These are phyloP conservation scores for Chlorella sp. DNA, from an alignment of 139 green algal genomes.

Conservation along the genomic window DNA sequence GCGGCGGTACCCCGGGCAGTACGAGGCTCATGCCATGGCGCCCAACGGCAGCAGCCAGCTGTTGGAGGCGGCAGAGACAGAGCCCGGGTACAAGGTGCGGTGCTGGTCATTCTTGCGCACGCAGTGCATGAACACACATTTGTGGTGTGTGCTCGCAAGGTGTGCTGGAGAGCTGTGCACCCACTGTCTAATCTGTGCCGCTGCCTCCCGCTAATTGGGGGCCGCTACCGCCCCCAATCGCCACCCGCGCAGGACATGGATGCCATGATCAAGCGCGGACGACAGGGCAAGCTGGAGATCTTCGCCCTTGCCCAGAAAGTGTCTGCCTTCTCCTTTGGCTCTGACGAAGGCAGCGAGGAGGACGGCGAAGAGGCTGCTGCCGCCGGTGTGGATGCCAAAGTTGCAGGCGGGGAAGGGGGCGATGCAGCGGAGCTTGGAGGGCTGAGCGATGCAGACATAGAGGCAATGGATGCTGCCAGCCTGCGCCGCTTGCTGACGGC, in stretches of 20 bases:
- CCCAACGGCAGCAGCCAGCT: constrained; percentile 60
- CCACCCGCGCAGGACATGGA: constrained; percentile 61
- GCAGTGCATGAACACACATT: not conserved
- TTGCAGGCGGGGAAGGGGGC: not conserved
- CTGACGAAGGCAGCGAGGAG: constrained; percentile 4
- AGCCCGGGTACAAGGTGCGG: constrained; percentile 51
- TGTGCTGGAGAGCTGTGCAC: too few relatives aligned
- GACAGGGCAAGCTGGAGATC: constrained; percentile 55
- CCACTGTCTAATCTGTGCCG: too few relatives aligned
- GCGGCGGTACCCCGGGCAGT: constrained; percentile 38
- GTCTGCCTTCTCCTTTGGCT: not conserved
- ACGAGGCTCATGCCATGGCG: constrained; percentile 43
- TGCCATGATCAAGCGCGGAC: constrained; percentile 44
- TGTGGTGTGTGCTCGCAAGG: not conserved
- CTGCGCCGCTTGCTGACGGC: constrained; percentile 41
- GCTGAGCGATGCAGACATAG: constrained; percentile 40
- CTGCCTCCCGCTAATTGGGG: too few relatives aligned
- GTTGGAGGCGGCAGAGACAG: constrained; percentile 21
- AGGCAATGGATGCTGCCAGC: constrained; percentile 49
- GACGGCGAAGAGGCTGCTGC: not conserved
- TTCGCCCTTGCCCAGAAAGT: constrained; percentile 50
- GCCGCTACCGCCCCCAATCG: too few relatives aligned
- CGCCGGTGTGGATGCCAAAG: not conserved
- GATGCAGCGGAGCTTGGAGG: not conserved
- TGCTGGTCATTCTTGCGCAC: not conserved